Percentiles rank a stretch among this genome's conserved stretches.
Evolutionary conservation across 2,329 filamentous ascomycete genomes (phyloP).

Genomic region (Monosporascus sp.): DNA sequence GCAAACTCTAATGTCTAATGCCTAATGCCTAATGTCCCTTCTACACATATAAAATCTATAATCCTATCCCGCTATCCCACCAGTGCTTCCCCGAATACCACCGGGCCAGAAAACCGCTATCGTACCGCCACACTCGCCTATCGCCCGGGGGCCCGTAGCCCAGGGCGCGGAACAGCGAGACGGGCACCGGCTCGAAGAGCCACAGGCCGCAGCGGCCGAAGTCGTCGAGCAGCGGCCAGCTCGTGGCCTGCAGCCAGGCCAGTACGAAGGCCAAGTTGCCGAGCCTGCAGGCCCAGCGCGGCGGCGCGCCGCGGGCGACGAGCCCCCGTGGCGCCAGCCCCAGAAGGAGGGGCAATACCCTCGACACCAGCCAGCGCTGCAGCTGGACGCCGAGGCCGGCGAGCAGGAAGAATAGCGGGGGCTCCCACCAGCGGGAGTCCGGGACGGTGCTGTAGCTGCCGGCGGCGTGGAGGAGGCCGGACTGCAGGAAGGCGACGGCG

Average conservation of each 20-base stretch:
- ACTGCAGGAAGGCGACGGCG: conserved; percentile 57
- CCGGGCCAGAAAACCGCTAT: conserved; percentile 41
- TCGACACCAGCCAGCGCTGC: conserved; percentile 39
- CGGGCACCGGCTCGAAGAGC: conserved; percentile 75
- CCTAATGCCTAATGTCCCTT: conserved; percentile 1
- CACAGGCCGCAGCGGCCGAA: conserved; percentile 69
- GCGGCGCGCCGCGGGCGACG: conserved; percentile 22
- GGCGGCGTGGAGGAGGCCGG: conserved; percentile 63
- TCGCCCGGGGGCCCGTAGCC: conserved; percentile 58
- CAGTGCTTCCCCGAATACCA: conserved; percentile 59
- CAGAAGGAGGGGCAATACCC: neutral
- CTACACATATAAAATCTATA: conserved; percentile 1
- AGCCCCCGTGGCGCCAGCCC: neutral
- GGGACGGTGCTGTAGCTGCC: conserved; percentile 66
- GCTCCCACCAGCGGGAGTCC: conserved; percentile 41
- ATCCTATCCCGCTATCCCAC: conserved; percentile 44
- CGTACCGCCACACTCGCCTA: conserved; percentile 61
- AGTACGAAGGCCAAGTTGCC: conserved; percentile 60
- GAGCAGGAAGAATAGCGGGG: conserved; percentile 65
- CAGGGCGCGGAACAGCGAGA: conserved; percentile 64
- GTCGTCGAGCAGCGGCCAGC: conserved; percentile 66
- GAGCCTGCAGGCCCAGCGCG: conserved; percentile 39
- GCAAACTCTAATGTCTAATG: neutral
- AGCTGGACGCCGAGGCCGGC: conserved; percentile 61
- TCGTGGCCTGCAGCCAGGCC: conserved; percentile 64